These are phyloP conservation scores for Aquilaria agallochum DNA, from an alignment of 441 rosid genomes.

Conservation along the genomic window DNA sequence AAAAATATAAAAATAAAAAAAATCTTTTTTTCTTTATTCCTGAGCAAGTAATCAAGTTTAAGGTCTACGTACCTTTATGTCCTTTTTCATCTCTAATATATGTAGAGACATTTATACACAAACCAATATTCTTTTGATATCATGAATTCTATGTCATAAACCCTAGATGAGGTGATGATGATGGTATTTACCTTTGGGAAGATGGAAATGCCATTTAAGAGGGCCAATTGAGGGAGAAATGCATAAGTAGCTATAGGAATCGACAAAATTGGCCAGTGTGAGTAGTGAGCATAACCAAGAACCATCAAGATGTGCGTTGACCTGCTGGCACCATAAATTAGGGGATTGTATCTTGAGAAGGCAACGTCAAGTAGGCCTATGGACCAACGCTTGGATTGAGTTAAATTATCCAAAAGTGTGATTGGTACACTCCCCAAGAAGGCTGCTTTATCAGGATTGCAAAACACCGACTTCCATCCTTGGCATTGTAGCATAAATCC, in stretches of 20 bases:
- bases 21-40: no score
- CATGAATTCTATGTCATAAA: no score
- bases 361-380: slow-evolving; percentile 49
- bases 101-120: no score
- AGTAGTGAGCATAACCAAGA: slow-evolving; percentile 30
- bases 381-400: slow-evolving; percentile 61
- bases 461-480: slow-evolving; percentile 60
- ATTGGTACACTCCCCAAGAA: slow-evolving; percentile 56
- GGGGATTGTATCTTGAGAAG: slow-evolving; percentile 35
- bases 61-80: no score
- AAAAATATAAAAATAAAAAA: no score
- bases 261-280: slow-evolving; percentile 47
- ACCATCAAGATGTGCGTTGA: slow-evolving; percentile 35
- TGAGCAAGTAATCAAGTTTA: no score
- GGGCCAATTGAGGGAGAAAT: slow-evolving; percentile 54
- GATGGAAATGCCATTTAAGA: slow-evolving; percentile 33
- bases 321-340: slow-evolving; percentile 30
- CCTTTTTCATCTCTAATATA: no score
- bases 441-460: slow-evolving; percentile 53
- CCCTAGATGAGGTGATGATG: neutral
- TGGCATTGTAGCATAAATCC: slow-evolving; percentile 53
- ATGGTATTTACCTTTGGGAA: slow-evolving; percentile 43
- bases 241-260: slow-evolving; percentile 49
- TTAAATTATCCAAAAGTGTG: slow-evolving; percentile 36
- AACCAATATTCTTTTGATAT: no score